Conservation (phyloP, 2,329 filamentous ascomycete species). For the Penicillium sp. region DNA sequence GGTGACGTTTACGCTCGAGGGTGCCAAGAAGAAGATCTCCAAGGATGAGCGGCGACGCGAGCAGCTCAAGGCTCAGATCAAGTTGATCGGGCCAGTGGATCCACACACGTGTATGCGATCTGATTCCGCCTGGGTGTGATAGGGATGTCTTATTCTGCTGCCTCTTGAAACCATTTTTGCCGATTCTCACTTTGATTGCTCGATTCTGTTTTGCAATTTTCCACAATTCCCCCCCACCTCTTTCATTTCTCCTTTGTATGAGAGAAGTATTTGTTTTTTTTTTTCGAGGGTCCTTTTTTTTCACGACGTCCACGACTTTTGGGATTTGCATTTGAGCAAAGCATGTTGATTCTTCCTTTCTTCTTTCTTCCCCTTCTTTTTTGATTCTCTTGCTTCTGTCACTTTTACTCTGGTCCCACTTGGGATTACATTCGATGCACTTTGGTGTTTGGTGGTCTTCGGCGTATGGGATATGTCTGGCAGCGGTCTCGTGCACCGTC, state of each 20-base stretch:
- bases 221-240: background rate
- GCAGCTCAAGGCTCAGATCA: constrained; percentile 38
- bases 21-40: constrained; percentile 31
- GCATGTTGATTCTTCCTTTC: no score
- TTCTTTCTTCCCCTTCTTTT: no score
- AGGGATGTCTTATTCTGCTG: background rate
- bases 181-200: no score
- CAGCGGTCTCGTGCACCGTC: no score
- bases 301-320: background rate
- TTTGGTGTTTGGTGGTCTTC: no score
- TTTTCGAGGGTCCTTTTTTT: constrained; percentile 1
- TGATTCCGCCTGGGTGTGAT: constrained; percentile 27
- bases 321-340: no score
- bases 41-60: constrained; percentile 33
- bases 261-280: background rate
- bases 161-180: background rate
- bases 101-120: constrained; percentile 20
- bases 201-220: constrained; percentile 3
- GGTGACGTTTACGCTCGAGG: constrained; percentile 26
- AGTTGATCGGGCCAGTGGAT: constrained; percentile 34
- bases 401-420: no score
- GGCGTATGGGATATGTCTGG: background rate
- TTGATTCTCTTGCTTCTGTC: background rate
- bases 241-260: background rate
- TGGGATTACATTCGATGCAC: no score